Evolutionary conservation across 148 eudicot species (phyloP), one percentile per base, ranked within the genome.

Genomic region (Suaeda aralocaspica): DNA sequence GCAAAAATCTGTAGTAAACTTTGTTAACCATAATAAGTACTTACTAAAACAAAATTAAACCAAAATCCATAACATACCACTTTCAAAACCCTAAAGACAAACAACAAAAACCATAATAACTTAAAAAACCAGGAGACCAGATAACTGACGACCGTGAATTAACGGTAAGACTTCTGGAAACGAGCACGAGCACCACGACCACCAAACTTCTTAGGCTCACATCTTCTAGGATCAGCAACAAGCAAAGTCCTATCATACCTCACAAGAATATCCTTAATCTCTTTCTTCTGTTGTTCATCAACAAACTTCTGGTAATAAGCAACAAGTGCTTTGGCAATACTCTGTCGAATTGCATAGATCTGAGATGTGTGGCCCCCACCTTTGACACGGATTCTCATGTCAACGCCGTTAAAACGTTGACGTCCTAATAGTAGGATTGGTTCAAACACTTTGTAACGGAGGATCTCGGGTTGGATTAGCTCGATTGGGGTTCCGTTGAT

Each of bases 121-220:
- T n/a, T n/a, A n/a, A n/a, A n/a, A n/a, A n/a, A n/a, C n/a, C n/a
- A n/a, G n/a, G n/a, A n/a, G n/a, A n/a, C n/a, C n/a, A n/a, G n/a
- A n/a, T n/a, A n/a, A n/a, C n/a, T n/a, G n/a, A n/a, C n/a, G n/a
- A n/a, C n/a, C n/a, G n/a, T n/a, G n/a, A n/a, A n/a, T n/a, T n/a
- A n/a, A n/a, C n/a, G n/a, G n/a, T n/a, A 78, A 53, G 81, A 78
- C 29, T 78, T 78, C 69, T 78, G 81, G 77, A 78, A 72, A 42
- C 77, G 45, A 63, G 81, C 50, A 42, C 77, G 64, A 46, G 81
- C 81, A 68, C 77, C 74, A 52, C 81, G 77, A 0, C 81, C 81
- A 52, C 81, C 77, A 64, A 72, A 78, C 77, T 78, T 78, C 73
- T 78, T 78, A 29, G 81, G 77, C 76, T 78, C 81, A 45, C 77